These are phyloP conservation scores for Fusarium sp. DNA, from an alignment of 2,329 filamentous ascomycete genomes.

Conservation along the genomic window DNA sequence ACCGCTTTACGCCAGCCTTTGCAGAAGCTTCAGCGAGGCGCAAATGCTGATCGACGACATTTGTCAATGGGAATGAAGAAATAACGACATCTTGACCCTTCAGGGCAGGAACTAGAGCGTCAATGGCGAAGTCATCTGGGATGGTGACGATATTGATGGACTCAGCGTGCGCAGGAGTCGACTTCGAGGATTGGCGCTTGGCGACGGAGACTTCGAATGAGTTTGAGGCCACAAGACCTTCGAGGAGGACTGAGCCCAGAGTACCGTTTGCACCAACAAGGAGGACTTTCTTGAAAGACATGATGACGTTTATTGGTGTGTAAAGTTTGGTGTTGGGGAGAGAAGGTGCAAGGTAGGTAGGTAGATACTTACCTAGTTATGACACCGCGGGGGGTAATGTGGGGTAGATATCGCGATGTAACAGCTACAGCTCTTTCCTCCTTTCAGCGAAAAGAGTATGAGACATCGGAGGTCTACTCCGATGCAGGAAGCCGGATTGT, in stretches of 20 bases:
- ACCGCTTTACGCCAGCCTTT: slow-evolving; percentile 68
- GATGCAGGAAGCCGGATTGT: slow-evolving; percentile 21
- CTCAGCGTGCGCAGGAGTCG: slow-evolving; percentile 41
- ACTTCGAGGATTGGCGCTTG: slow-evolving; percentile 56
- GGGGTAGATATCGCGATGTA: slow-evolving; percentile 17
- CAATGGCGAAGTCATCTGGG: slow-evolving; percentile 46
- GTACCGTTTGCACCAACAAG: slow-evolving; percentile 54
- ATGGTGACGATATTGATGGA: slow-evolving; percentile 41
- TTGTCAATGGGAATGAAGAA: slow-evolving; percentile 50
- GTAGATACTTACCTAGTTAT: neutral
- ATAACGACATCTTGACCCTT: slow-evolving; percentile 68
- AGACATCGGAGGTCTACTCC: slow-evolving; percentile 19
- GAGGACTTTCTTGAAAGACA: slow-evolving; percentile 49
- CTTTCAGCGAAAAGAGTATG: neutral
- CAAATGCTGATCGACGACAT: slow-evolving; percentile 58
- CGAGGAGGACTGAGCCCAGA: slow-evolving; percentile 54
- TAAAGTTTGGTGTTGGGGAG: neutral
- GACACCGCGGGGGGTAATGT: slow-evolving; percentile 22
- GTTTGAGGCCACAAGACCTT: slow-evolving; percentile 51
- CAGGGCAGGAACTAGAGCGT: slow-evolving; percentile 59
- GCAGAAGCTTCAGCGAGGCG: slow-evolving; percentile 68
- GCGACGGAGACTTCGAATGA: slow-evolving; percentile 65
- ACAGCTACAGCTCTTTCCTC: neutral
- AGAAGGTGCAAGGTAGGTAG: neutral
- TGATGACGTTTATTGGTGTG: slow-evolving; percentile 1